Conservation (phyloP, 225 moss, liverwort and hornwort species). For the Sphagnum tenellum region DNA sequence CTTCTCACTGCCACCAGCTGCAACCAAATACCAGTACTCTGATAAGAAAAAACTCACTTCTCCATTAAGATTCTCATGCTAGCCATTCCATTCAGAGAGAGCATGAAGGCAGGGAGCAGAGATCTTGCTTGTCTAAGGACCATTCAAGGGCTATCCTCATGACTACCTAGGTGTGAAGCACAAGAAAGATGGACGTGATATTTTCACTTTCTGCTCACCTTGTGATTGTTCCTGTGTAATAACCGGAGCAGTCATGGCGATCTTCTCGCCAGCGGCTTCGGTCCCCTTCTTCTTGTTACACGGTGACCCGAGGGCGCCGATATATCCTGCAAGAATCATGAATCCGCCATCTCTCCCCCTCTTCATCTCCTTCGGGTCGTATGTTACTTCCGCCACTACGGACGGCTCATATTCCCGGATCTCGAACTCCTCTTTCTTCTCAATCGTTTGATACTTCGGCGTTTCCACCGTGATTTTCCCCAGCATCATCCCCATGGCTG, state of each 20-base stretch:
- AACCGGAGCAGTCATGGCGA: slow-evolving; percentile 97
- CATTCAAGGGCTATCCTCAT: too few relatives aligned
- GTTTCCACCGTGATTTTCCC: slow-evolving; percentile 89
- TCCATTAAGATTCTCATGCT: background rate
- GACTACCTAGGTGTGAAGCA: too few relatives aligned
- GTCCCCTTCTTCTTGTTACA: slow-evolving; percentile 48
- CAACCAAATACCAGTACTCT: background rate
- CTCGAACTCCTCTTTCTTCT: slow-evolving; percentile 58
- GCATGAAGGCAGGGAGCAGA: too few relatives aligned
- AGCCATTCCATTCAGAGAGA: too few relatives aligned
- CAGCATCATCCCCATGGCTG: slow-evolving; percentile 68
- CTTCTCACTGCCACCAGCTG: slow-evolving; percentile 28
- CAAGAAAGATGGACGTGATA: too few relatives aligned
- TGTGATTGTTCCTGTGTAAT: slow-evolving; percentile 44
- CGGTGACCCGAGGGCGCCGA: slow-evolving; percentile 76
- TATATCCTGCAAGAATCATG: slow-evolving; percentile 74
- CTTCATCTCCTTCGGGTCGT: slow-evolving; percentile 55
- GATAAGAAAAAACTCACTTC: background rate
- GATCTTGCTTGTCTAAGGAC: too few relatives aligned
- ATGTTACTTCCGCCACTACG: slow-evolving; percentile 79
- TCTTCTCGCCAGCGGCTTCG: slow-evolving; percentile 59
- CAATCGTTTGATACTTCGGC: slow-evolving; percentile 55
- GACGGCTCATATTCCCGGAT: slow-evolving; percentile 77
- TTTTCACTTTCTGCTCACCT: background rate
- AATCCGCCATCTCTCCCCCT: slow-evolving; percentile 76